These are phyloP conservation scores for Colletotrichum brevisporum DNA, from an alignment of 2,329 filamentous ascomycete genomes.

Conservation along the genomic window DNA sequence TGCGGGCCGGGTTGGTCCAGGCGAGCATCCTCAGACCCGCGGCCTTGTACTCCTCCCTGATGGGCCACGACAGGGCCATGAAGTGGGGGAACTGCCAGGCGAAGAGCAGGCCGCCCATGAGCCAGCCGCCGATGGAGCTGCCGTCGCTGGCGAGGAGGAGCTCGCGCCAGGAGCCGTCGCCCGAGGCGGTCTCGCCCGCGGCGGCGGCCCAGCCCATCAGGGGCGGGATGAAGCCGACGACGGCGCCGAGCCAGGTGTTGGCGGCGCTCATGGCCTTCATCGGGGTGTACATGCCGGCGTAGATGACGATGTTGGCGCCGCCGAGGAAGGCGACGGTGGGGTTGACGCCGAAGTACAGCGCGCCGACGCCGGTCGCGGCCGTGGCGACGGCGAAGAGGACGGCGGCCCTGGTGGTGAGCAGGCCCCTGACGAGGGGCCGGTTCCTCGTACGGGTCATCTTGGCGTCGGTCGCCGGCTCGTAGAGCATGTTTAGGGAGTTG, in stretches of 20 bases:
- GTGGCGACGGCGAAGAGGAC: slow-evolving; percentile 83
- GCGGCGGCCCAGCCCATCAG: slow-evolving; percentile 99
- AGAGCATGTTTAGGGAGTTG: slow-evolving; percentile 97
- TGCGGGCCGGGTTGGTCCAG: slow-evolving; percentile 89
- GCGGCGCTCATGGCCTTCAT: slow-evolving; percentile 87
- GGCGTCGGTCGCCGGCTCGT: slow-evolving; percentile 91
- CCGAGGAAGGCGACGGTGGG: slow-evolving; percentile 92
- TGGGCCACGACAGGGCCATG: slow-evolving; percentile 91
- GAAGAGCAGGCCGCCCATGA: slow-evolving; percentile 86
- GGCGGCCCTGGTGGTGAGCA: slow-evolving; percentile 81
- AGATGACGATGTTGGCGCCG: slow-evolving; percentile 86
- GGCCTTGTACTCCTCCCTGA: slow-evolving; percentile 88
- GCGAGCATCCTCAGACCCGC: slow-evolving; percentile 80
- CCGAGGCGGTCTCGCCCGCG: slow-evolving; percentile 86
- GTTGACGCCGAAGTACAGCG: slow-evolving; percentile 92
- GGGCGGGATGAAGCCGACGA: slow-evolving; percentile 94
- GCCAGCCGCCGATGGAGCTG: slow-evolving; percentile 84
- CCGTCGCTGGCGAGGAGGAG: slow-evolving; percentile 77
- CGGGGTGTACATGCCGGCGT: slow-evolving; percentile 93
- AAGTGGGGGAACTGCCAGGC: slow-evolving; percentile 99
- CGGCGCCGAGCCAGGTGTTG: slow-evolving; percentile 95
- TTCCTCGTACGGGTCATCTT: slow-evolving; percentile 96
- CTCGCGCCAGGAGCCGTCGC: slow-evolving; percentile 82
- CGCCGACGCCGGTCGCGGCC: slow-evolving; percentile 76
- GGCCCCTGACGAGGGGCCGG: slow-evolving; percentile 85